Percentiles rank a stretch among this genome's conserved stretches.
These are phyloP conservation scores for Plasmodium adleri DNA, from an alignment of 169 alveolate genomes.

Conservation along the genomic window DNA sequence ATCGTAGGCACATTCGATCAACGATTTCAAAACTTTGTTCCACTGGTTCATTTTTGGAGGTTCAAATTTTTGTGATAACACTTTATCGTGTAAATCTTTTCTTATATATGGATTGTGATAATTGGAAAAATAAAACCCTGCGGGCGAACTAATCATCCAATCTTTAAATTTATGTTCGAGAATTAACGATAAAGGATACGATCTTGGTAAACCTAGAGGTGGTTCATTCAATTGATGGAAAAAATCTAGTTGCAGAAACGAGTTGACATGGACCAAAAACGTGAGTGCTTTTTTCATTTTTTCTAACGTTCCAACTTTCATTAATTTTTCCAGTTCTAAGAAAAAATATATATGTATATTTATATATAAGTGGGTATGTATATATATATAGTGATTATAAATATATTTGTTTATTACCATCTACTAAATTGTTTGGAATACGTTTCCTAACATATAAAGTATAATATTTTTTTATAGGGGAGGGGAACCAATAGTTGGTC, in stretches of 20 bases:
- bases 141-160: background rate
- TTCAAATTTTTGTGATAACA: slow-evolving; percentile 6
- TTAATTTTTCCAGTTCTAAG: slow-evolving; percentile 33
- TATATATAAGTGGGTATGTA: too few species aligned
- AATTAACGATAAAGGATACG: slow-evolving; percentile 13
- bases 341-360: background rate
- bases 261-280: slow-evolving; percentile 44
- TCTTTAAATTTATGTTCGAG: slow-evolving; percentile 28
- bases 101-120: slow-evolving; percentile 9
- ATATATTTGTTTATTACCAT: slow-evolving; percentile 3
- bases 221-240: slow-evolving; percentile 55
- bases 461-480: slow-evolving; percentile 40
- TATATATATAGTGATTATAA: too few species aligned
- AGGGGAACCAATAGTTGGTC: slow-evolving; percentile 56
- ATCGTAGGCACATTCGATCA: background rate
- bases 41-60: slow-evolving; percentile 11
- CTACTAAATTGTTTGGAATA: slow-evolving; percentile 24
- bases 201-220: slow-evolving; percentile 1
- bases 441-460: slow-evolving; percentile 26
- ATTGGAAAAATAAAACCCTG: slow-evolving; percentile 26
- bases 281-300: slow-evolving; percentile 30
- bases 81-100: slow-evolving; percentile 10
- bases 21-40: slow-evolving; percentile 2
- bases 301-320: slow-evolving; percentile 17
- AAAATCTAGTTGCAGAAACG: slow-evolving; percentile 60